Evolutionary conservation across 2,329 filamentous ascomycete genomes (phyloP), one percentile per base, ranked within the genome.

Genomic region (Lachnellula occidentalis): DNA sequence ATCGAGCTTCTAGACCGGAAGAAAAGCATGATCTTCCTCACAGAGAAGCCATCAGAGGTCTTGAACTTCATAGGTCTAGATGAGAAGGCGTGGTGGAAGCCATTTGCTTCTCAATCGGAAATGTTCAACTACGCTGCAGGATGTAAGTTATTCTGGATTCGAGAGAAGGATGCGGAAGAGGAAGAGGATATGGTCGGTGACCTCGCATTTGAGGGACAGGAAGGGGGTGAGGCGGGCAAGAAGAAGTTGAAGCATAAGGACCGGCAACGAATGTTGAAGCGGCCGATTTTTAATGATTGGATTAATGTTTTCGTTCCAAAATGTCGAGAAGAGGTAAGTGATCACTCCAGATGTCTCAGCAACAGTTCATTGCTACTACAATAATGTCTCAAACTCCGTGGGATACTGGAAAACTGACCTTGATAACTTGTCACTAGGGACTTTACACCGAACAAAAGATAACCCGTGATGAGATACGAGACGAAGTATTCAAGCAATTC

Each of bases 61-160:
- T 74, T 92, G 14, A 49, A 69, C 0, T 90, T 92, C 61, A 75
- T 91, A 0, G 83, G 82, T 0, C 70, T 92, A 15, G 72, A 80
- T 15, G 59, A 66, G 1, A 65, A 69, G 5, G 68, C 58, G 11
- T 89, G 81, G 74, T 70, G 76, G 19, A 62, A 68, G 12, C 79
- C 79, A 0, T 92, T 92, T 62, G 53, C 58, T 0, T 74, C 70
- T 0, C 70, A 77, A 3, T 66, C 81, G 0, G 78, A 78, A 1
- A 69, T 92, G 62, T 91, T 82, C 66, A 73, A 78, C 17, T 92
- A 86, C 73, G 75, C 78, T 1, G 72, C 78, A 2, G 69, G 68
- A 0, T 85, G 82, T 58, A 75, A 78, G 1, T 74, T 90, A 61
- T 86, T 90, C 64, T 76, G 72, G 49, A 70, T 77, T 0, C 64